Percentiles rank a stretch among this genome's conserved stretches.
These are phyloP conservation scores for Psilocybe tampanensis DNA, from an alignment of 768 basidiomycete genomes.

Conservation along the genomic window DNA sequence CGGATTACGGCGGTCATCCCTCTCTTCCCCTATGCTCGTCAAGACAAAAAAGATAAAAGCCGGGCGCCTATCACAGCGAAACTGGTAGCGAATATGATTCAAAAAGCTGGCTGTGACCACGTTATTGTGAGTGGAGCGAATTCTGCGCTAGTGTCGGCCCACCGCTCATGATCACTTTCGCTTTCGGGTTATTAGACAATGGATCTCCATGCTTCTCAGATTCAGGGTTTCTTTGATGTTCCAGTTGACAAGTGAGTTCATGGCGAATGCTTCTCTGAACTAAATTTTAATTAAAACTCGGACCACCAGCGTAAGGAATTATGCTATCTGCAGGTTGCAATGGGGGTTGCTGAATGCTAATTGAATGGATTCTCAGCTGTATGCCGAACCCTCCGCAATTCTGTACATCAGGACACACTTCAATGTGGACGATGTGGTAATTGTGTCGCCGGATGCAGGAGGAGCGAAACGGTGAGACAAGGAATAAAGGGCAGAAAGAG, in stretches of 20 bases:
- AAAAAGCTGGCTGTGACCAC: conserved; percentile 92
- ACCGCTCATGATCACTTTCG: conserved; percentile 10
- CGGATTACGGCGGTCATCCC: conserved; percentile 99
- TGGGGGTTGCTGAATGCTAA: conserved; percentile 19
- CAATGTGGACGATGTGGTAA: conserved; percentile 81
- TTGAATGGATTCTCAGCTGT: conserved; percentile 57
- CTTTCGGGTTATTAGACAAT: conserved; percentile 68
- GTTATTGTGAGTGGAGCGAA: conserved; percentile 73
- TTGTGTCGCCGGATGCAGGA: conserved; percentile 97
- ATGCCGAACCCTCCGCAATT: conserved; percentile 94
- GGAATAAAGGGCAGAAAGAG: conserved; percentile 4
- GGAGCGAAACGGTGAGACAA: conserved; percentile 88
- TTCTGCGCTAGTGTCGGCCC: conserved; percentile 9
- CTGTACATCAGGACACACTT: conserved; percentile 94
- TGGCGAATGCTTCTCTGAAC: conserved; percentile 15
- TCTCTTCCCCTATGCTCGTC: conserved; percentile 94
- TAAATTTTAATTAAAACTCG: conserved; percentile 14
- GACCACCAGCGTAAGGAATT: conserved; percentile 20
- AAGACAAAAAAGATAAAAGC: conserved; percentile 99
- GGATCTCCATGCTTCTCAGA: conserved; percentile 98
- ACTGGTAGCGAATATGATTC: conserved; percentile 97
- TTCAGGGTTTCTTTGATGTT: conserved; percentile 99
- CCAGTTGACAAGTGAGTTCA: conserved; percentile 95
- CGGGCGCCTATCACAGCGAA: conserved; percentile 97
- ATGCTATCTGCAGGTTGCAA: neutral